Evolutionary conservation across 768 basidiomycete species (phyloP), one percentile per base, ranked within the genome.

Genomic region (Boletellus emodensis): DNA sequence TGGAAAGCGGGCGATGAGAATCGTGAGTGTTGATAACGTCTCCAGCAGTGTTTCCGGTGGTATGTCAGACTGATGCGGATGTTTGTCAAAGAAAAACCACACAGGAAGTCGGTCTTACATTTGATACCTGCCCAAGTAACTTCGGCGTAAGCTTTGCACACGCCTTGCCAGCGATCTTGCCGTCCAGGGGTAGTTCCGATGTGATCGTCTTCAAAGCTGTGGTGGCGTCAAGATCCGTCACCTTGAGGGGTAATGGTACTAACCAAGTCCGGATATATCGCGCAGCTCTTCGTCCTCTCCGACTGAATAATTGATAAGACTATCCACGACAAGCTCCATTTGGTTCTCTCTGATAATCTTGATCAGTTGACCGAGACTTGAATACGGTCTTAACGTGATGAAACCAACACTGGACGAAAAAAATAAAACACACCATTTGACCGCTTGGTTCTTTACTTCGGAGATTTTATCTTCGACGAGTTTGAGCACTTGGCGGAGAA

Each of bases 381-480:
- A 38, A 26, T 20, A 7, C n/a, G 12, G n/a, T 20, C 40, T 57
- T 44, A 53, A 15, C 14, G 40, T 40, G 24, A 49, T 35, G 38
- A 50, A 49, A 15, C 17, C 13, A 40, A 18, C 1, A 22, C 18
- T 15, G 32, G 18, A 30, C 48, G 11, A 11, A 32, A 20, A 44
- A 26, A 17, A 22, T 36, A 2, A 34, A n/a, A 42, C 32, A 65
- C 59, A 90, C 95, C 93, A 94, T 74, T 94, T 93, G 11, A 96
- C 95, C 2, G 93, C 92, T 67, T 91, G 87, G 63, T 96, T 96
- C 76, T 98, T 98, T 56, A 98, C 96, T 74, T 99, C 96, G 8
- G 93, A 93, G 58, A 94, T 97, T 70, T 86, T 87, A 72, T 99
- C 96, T 63, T 90, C 88, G 5, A 97, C 86, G 17, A 97, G 79